Evolutionary conservation across 306 rosid species (phyloP).

Genomic region (barrel medic (Medicago truncatula)): DNA sequence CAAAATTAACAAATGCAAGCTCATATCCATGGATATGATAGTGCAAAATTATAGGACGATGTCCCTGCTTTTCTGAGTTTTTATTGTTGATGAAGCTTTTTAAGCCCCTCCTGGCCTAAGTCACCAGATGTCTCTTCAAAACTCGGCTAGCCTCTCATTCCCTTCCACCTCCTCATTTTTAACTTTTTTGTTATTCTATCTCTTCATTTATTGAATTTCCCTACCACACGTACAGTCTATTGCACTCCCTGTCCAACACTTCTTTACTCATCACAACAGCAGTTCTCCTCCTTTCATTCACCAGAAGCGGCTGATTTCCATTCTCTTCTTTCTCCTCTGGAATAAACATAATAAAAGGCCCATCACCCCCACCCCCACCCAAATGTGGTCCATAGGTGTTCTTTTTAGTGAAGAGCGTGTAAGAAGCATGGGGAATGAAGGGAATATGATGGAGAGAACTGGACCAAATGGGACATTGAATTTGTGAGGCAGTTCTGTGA

Average conservation of each 20-base stretch:
- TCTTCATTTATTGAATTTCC: not conserved
- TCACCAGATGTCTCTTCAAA: not conserved
- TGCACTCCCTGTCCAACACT: not conserved
- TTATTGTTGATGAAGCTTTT: not conserved
- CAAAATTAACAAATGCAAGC: not conserved
- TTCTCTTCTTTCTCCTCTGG: not conserved
- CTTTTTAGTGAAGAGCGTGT: constrained; percentile 1
- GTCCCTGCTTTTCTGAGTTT: not conserved
- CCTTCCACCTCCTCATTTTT: not conserved
- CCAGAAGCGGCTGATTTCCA: not conserved
- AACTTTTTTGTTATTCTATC: not conserved
- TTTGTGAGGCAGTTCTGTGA: constrained; percentile 2
- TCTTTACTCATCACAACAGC: not conserved
- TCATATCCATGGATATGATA: not conserved
- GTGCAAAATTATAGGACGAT: constrained; percentile 22
- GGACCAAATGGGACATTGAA: constrained; percentile 1
- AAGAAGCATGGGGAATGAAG: not conserved
- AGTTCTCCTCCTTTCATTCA: not conserved
- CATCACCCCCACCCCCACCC: not conserved
- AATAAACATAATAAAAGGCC: not conserved
- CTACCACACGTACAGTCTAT: not conserved
- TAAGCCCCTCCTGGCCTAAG: not conserved
- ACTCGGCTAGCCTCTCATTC: not conserved
- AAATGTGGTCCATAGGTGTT: not conserved
- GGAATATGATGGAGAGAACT: not conserved